Percentiles rank a stretch among this genome's conserved stretches.
phyloP scores from a whole-genome alignment of 2,329 filamentous ascomycete species.

The Trichoderma sp. region DNA sequence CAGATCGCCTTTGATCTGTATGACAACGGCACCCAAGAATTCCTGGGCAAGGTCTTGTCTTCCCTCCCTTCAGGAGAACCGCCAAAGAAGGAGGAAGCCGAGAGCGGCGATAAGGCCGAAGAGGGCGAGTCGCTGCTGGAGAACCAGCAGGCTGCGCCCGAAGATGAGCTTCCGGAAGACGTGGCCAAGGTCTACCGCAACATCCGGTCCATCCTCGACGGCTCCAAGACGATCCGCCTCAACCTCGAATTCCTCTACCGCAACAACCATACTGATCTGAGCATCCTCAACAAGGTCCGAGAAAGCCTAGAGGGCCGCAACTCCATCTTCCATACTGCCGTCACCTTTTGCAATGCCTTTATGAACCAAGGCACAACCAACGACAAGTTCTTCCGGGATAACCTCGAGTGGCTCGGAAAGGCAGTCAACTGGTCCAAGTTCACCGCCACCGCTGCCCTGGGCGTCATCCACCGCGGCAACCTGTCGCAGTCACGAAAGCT shows the following conservation, averaged over 20 bases:
- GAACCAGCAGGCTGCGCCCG: slow-evolving; percentile 52
- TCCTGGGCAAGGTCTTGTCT: slow-evolving; percentile 82
- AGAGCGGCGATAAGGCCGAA: slow-evolving; percentile 42
- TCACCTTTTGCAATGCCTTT: slow-evolving; percentile 96
- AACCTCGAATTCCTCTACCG: slow-evolving; percentile 96
- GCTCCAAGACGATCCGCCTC: slow-evolving; percentile 88
- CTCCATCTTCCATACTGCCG: slow-evolving; percentile 96
- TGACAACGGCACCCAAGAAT: slow-evolving; percentile 97
- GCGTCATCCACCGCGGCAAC: slow-evolving; percentile 95
- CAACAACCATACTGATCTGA: slow-evolving; percentile 88
- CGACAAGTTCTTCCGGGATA: slow-evolving; percentile 97
- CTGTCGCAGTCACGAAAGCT: slow-evolving; percentile 89
- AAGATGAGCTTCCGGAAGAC: slow-evolving; percentile 50
- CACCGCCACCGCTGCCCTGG: slow-evolving; percentile 90
- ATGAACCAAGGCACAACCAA: slow-evolving; percentile 99
- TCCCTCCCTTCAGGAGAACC: slow-evolving; percentile 62
- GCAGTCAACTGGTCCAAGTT: slow-evolving; percentile 99
- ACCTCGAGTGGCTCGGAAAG: slow-evolving; percentile 96
- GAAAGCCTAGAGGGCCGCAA: slow-evolving; percentile 94
- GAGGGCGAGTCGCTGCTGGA: slow-evolving; percentile 50
- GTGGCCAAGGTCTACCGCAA: slow-evolving; percentile 58
- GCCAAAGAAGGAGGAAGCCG: slow-evolving; percentile 38
- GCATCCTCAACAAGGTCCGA: slow-evolving; percentile 91
- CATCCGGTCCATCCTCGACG: slow-evolving; percentile 70
- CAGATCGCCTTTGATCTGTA: slow-evolving; percentile 98